phyloP scores from a whole-genome alignment of 192 early-diverging fungal genomes.

The Mortierella antarctica region DNA sequence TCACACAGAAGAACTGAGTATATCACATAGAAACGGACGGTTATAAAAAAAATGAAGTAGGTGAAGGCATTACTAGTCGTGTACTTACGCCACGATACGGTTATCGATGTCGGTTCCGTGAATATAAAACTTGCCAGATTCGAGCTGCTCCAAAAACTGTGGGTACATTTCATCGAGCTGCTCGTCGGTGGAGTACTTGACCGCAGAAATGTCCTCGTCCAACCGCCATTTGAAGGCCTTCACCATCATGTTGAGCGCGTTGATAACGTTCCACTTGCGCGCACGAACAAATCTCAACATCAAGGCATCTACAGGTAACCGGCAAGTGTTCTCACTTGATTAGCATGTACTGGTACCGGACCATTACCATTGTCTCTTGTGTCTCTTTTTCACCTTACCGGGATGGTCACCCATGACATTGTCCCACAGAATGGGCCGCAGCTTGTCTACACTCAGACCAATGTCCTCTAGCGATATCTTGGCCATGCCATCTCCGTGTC shows the following conservation, averaged over 20 bases:
- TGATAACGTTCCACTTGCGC: conserved; percentile 87
- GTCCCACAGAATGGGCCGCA: conserved; percentile 42
- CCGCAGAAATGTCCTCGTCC: conserved; percentile 63
- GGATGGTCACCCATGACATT: conserved; percentile 49
- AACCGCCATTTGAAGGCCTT: conserved; percentile 80
- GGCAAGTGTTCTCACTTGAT: neutral
- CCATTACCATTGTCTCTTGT: neutral
- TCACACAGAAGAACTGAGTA: neutral
- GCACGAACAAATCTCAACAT: conserved; percentile 86
- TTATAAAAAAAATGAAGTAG: neutral
- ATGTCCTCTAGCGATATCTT: conserved; percentile 30
- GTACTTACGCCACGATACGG: conserved; percentile 53
- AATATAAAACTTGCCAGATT: conserved; percentile 56
- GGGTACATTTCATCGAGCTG: conserved; percentile 56
- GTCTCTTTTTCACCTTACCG: conserved; percentile 8
- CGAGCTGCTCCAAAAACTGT: conserved; percentile 48
- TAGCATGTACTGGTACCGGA: neutral
- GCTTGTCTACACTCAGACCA: conserved; percentile 28
- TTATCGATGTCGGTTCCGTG: conserved; percentile 55
- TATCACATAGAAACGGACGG: neutral
- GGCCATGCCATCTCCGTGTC: conserved; percentile 31
- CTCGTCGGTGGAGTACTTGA: conserved; percentile 69
- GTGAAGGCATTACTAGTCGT: neutral
- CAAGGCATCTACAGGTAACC: conserved; percentile 62
- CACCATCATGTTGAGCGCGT: conserved; percentile 78